Conservation (phyloP, 78 protist genomes). For the Dictyostelium firmibasis region DNA sequence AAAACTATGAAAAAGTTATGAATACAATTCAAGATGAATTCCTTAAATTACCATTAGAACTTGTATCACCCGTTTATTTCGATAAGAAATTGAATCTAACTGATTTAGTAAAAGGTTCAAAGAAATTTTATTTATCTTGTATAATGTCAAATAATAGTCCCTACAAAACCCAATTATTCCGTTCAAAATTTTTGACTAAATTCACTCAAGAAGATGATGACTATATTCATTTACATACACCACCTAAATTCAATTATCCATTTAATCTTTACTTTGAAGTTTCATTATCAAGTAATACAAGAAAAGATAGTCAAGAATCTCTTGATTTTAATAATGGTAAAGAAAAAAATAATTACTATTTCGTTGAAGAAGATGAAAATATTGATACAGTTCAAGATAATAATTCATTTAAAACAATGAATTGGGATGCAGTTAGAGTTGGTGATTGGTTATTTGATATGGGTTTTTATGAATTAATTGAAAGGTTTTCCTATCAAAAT, state of each 20-base stretch:
- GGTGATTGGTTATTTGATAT: conserved; percentile 1
- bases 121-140: neutral
- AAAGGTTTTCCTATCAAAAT: neutral
- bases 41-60: neutral
- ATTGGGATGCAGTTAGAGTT: neutral
- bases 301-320: neutral
- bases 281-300: neutral
- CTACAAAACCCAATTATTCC: neutral
- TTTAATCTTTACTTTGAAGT: neutral
- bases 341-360: neutral
- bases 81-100: neutral
- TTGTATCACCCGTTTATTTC: neutral
- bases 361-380: neutral
- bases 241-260: neutral
- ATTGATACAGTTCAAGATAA: neutral
- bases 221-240: neutral
- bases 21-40: neutral
- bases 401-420: neutral
- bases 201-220: neutral
- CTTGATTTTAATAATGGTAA: neutral
- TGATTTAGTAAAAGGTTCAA: neutral
- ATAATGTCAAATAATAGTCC: neutral
- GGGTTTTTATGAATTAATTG: neutral
- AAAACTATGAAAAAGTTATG: neutral
- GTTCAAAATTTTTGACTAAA: neutral